Percentiles rank a stretch among this genome's conserved stretches.
phyloP scores from a whole-genome alignment of 1,284 basidiomycete genomes.

The Ceratobasidium sp. region DNA sequence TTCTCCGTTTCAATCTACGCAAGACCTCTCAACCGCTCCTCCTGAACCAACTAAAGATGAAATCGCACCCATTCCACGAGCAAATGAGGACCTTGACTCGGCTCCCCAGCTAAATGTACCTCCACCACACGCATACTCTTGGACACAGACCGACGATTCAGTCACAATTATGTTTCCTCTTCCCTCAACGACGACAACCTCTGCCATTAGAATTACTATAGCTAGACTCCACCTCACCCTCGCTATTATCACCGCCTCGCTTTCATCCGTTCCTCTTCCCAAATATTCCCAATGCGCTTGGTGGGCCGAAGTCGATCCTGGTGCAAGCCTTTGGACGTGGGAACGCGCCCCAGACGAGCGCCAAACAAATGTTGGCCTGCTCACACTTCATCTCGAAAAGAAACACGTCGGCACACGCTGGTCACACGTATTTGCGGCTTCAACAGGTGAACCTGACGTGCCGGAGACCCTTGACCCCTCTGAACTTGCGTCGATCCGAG shows the following conservation, averaged over 20 bases:
- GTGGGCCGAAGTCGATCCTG: conserved; percentile 80
- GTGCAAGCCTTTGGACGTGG: conserved; percentile 89
- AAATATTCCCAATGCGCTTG: conserved; percentile 73
- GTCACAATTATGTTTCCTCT: conserved; percentile 87
- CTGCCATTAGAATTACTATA: conserved; percentile 76
- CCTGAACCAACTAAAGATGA: conserved; percentile 75
- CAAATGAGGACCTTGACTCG: conserved; percentile 67
- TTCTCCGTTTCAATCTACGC: conserved; percentile 65
- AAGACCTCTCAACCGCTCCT: conserved; percentile 54
- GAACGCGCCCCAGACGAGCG: conserved; percentile 62
- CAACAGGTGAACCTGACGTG: conserved; percentile 74
- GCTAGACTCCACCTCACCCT: conserved; percentile 75
- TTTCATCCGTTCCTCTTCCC: conserved; percentile 62
- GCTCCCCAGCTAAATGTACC: conserved; percentile 55
- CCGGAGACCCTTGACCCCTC: conserved; percentile 90
- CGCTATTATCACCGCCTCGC: conserved; percentile 62
- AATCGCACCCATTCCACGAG: conserved; percentile 73
- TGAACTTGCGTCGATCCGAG: conserved; percentile 81
- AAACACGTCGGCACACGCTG: conserved; percentile 83
- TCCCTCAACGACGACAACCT: conserved; percentile 74
- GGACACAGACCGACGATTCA: conserved; percentile 88
- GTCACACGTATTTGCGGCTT: conserved; percentile 79
- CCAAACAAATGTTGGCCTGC: conserved; percentile 62
- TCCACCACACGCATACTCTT: conserved; percentile 78
- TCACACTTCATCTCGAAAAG: conserved; percentile 90